A percentile compares a stretch with the other conserved stretches of the same genome.
These are phyloP conservation scores for Solanum hybrid DNA, from an alignment of 305 asterid genomes.

Conservation along the genomic window DNA sequence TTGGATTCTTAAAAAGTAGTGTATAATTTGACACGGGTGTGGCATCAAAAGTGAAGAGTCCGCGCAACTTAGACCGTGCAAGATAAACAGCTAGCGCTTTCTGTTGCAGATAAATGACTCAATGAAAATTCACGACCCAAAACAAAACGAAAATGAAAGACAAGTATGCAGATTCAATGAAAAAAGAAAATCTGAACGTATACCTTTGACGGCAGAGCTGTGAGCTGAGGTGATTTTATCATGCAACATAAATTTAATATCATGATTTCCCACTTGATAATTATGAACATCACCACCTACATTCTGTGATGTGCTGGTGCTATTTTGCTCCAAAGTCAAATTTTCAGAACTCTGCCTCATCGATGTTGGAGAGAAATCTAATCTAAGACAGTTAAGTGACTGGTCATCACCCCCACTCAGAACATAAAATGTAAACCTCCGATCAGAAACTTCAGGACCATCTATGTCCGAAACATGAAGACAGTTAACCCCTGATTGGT, in stretches of 20 bases:
- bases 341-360: slow-evolving; percentile 18
- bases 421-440: slow-evolving; percentile 34
- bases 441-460: slow-evolving; percentile 25
- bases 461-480: slow-evolving; percentile 46
- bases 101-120: not conserved
- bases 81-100: not conserved
- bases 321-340: slow-evolving; percentile 11
- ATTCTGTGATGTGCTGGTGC: slow-evolving; percentile 15
- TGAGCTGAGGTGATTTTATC: slow-evolving; percentile 73
- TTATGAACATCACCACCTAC: slow-evolving; percentile 12
- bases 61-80: not conserved
- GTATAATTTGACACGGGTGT: not conserved
- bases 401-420: slow-evolving; percentile 97
- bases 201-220: slow-evolving; percentile 91
- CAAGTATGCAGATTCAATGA: not conserved
- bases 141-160: not conserved
- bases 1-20: not conserved
- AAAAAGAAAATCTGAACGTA: not conserved
- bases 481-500: slow-evolving; percentile 91
- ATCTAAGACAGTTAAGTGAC: slow-evolving; percentile 57
- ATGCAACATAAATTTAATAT: slow-evolving; percentile 32
- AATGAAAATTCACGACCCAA: not conserved
- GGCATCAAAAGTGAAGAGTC: not conserved
- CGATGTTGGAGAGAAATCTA: slow-evolving; percentile 34
- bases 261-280: slow-evolving; percentile 34